Evolutionary conservation across 169 alveolate species (phyloP).

Genomic region (Eimeria praecox): DNA sequence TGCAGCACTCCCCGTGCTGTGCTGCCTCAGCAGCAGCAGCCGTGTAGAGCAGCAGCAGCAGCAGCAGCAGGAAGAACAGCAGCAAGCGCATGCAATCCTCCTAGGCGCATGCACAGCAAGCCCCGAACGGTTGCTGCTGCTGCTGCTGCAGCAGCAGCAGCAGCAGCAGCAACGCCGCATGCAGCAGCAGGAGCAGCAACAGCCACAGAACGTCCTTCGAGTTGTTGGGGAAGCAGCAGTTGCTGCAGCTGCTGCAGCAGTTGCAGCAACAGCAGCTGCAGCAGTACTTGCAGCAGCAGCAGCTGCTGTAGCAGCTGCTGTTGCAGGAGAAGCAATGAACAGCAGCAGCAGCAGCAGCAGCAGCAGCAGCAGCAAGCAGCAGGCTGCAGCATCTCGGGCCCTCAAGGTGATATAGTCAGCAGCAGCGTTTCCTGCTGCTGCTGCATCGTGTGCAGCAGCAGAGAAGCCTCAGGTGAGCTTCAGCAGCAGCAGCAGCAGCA

Average conservation of each 20-base stretch:
- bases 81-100: not conserved
- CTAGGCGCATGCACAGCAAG: not conserved
- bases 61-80: slow-evolving; percentile 3
- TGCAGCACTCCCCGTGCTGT: slow-evolving; percentile 1
- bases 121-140: not conserved
- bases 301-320: slow-evolving; percentile 17
- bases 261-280: not conserved
- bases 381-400: not conserved
- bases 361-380: not conserved
- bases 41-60: not conserved
- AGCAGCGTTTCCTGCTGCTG: slow-evolving; percentile 12
- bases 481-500: slow-evolving; percentile 1
- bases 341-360: slow-evolving; percentile 40
- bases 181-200: slow-evolving; percentile 19
- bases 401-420: not conserved
- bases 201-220: not conserved
- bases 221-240: slow-evolving; percentile 7
- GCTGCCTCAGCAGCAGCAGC: slow-evolving; percentile 24
- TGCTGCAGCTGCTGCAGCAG: slow-evolving; percentile 40
- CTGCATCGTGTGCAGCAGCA: slow-evolving; percentile 15
- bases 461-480: not conserved
- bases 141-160: slow-evolving; percentile 29
- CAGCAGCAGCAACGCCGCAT: slow-evolving; percentile 16
- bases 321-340: not conserved
- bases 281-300: not conserved